Conservation (phyloP, 2,329 filamentous ascomycete species). For the Teratosphaeria destructans region DNA sequence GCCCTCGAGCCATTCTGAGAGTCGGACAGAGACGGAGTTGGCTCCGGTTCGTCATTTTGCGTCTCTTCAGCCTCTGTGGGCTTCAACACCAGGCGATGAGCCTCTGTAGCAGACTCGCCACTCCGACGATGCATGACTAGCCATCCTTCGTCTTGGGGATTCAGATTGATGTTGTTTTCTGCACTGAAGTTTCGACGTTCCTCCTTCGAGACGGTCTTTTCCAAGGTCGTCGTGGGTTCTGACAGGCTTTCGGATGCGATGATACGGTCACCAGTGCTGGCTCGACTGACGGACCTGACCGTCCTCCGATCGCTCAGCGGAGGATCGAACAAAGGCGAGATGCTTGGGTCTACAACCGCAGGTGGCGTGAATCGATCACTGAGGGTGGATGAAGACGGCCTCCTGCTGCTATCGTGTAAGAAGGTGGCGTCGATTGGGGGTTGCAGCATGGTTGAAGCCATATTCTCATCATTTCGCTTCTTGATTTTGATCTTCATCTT, state of each 20-base stretch:
- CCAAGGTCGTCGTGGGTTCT: slow-evolving; percentile 2
- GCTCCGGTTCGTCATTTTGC: neutral
- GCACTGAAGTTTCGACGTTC: slow-evolving; percentile 18
- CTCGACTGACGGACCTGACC: slow-evolving; percentile 12
- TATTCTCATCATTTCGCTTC: slow-evolving; percentile 15
- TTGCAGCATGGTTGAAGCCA: slow-evolving; percentile 22
- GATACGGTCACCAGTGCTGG: slow-evolving; percentile 23
- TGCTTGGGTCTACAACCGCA: slow-evolving; percentile 4
- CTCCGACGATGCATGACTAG: slow-evolving; percentile 10
- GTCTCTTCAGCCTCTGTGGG: slow-evolving; percentile 23
- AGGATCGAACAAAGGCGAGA: slow-evolving; percentile 18
- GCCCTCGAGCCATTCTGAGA: slow-evolving; percentile 6
- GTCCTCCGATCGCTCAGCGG: slow-evolving; percentile 1
- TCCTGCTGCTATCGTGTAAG: slow-evolving; percentile 35
- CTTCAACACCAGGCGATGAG: slow-evolving; percentile 18
- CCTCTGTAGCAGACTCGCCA: slow-evolving; percentile 8
- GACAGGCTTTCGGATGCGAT: slow-evolving; percentile 9
- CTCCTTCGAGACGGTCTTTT: slow-evolving; percentile 1
- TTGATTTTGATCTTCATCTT: slow-evolving; percentile 33
- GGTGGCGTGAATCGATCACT: slow-evolving; percentile 9
- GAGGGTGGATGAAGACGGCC: slow-evolving; percentile 12
- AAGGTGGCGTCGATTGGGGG: slow-evolving; percentile 46
- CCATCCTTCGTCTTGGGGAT: slow-evolving; percentile 17
- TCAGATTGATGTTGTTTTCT: slow-evolving; percentile 12
- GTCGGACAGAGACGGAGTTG: neutral